Base-by-base conservation (phyloP, 176 grass and related monocot species). In the Carex scoparia region DNA sequence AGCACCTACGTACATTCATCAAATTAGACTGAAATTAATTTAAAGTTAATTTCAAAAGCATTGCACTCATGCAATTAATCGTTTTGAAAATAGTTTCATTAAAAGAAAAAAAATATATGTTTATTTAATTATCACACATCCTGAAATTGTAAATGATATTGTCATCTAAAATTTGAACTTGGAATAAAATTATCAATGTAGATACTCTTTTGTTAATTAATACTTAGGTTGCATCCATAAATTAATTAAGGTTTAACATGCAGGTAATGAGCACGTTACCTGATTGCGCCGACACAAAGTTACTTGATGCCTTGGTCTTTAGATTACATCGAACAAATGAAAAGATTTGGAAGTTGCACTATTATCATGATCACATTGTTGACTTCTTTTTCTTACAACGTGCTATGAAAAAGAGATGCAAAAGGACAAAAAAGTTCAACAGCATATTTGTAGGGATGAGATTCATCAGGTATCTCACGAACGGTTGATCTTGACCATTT, bases 341-440 rank as follows among this genome's bases (percentile, higher is more conserved):
- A 57, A n/a, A 37, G 51, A 78, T 78, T 79, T 79, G 74, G 74
- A 79, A 30, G 74, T 57, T 79, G 74, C 74, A 79, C 13, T 57
- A 18, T 30, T 40, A 4, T 40, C 27, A 15, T 79, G 28, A 79
- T 79, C 53, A 79, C 32, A 65, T 65, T 65, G 23, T 76, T 76
- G 23, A 55, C 72, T 32, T 14, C 19, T 5, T 54, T 75, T 75
- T 9, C 4, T 55, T 14, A 31, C 23, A 76, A 58, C 57, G 28
- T 57, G 74, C 28, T 4, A 15, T 16, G 53, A 79, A 79, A 79
- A 42, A 57, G 5, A 57, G 58, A 37, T 58, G 74, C 28, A 53
- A 58, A 57, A 27, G 1, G 14, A 58, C 28, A 73, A 8, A 8
- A 49, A 73, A 49, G 19, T 35, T 58, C 28, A 79, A 58, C 53